Evolutionary conservation across 2,329 filamentous ascomycete species (phyloP), one percentile per base, ranked within the genome.

Genomic region (Amylocarpus encephaloides): DNA sequence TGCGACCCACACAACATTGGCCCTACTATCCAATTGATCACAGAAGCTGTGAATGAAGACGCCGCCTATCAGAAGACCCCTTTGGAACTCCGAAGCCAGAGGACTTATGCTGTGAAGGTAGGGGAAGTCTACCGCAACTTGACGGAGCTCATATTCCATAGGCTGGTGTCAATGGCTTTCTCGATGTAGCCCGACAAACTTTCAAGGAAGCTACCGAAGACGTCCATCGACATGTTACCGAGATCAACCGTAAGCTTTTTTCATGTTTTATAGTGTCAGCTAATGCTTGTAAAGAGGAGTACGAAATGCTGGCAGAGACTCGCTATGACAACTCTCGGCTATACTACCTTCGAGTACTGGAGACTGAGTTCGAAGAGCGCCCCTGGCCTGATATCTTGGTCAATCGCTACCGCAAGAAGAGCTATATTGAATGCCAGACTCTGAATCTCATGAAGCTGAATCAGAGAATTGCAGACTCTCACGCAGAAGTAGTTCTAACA

Each of bases 131-230:
- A 26, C 18, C 5, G 5, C 11, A n/a, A 3, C 10, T 18, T 32
- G 18, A 5, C 16, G 7, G 18, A 38, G 43, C 59, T 64, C 30
- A 67, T 54, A 58, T 57, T 42, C 11, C 33, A 6, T 58, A 88
- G 78, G 82, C 88, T 41, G 88, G 88, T 0, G 82, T 93, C 38
- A 90, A 88, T 59, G 88, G 88, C 2, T 78, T 96, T 50, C 78
- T 97, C 3, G 92, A 96, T 68, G 86, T 96, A 34, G 88, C 89
- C 32, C 80, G 91, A 5, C 85, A 90, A 61, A 89, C 88, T 0
- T 96, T 93, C 69, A 94, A 93, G 60, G 92, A 97, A 65, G 82
- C 86, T 1, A 93, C 84, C 5, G 79, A 85, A 43, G 88, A 95
- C 66, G 80, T 88, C 3, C 78, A 85, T 58, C 75, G 85, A 46